phyloP scores from a whole-genome alignment of 306 rosid genomes.

The Ochetophila trinervis region DNA sequence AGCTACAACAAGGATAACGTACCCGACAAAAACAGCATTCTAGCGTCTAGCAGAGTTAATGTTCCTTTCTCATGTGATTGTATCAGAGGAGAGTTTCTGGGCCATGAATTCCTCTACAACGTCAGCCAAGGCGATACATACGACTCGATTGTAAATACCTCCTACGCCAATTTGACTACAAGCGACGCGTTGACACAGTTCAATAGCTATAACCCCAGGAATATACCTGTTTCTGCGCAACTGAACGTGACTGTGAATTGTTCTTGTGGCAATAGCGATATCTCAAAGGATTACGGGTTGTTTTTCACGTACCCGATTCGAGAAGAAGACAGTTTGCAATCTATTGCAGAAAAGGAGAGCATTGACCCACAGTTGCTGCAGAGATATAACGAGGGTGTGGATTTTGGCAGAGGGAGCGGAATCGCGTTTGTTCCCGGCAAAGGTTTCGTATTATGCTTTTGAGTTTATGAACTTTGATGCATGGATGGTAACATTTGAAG shows the following conservation, averaged over 20 bases:
- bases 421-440: slow-evolving; percentile 53
- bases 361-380: slow-evolving; percentile 38
- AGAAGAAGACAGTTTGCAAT: slow-evolving; percentile 27
- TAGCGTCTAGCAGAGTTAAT: neutral
- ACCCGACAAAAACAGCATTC: slow-evolving; percentile 1
- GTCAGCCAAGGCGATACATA: slow-evolving; percentile 37
- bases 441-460: slow-evolving; percentile 32
- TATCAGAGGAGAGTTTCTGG: slow-evolving; percentile 46
- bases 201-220: slow-evolving; percentile 31
- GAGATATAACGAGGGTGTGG: slow-evolving; percentile 46
- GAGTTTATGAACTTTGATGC: slow-evolving; percentile 7
- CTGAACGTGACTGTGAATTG: slow-evolving; percentile 58
- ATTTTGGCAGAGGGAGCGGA: slow-evolving; percentile 53
- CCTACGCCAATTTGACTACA: slow-evolving; percentile 56
- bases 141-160: slow-evolving; percentile 23
- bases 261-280: slow-evolving; percentile 52
- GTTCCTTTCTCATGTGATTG: slow-evolving; percentile 62
- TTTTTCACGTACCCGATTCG: slow-evolving; percentile 66
- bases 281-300: slow-evolving; percentile 59
- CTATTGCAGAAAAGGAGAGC: slow-evolving; percentile 6
- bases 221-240: slow-evolving; percentile 20
- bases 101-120: slow-evolving; percentile 49
- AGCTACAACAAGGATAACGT: slow-evolving; percentile 33
- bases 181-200: slow-evolving; percentile 33
- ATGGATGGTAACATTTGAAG: neutral